phyloP scores from a whole-genome alignment of 1,284 basidiomycete species.

The Leccinum pachyderme region DNA sequence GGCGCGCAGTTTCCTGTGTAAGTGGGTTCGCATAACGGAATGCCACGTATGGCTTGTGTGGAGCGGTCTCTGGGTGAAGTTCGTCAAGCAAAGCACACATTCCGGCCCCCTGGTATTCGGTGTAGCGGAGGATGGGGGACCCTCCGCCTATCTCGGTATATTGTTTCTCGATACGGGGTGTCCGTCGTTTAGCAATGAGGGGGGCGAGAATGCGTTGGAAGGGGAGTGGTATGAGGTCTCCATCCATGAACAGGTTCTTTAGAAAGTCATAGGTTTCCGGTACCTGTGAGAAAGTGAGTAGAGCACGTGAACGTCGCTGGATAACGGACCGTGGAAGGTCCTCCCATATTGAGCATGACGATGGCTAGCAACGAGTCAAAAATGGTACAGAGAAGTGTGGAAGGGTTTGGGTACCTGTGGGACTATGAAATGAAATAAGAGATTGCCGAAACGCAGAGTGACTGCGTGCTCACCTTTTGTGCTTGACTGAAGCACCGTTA shows the following conservation, averaged over 20 bases:
- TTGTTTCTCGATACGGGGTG: slow-evolving; percentile 93
- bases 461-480: slow-evolving; percentile 21
- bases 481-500: slow-evolving; percentile 9
- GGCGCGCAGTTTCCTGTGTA: slow-evolving; percentile 78
- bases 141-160: slow-evolving; percentile 96
- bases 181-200: slow-evolving; percentile 86
- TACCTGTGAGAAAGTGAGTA: slow-evolving; percentile 47
- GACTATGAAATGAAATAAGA: slow-evolving; percentile 23
- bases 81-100: slow-evolving; percentile 95
- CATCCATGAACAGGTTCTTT: slow-evolving; percentile 90
- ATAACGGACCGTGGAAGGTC: slow-evolving; percentile 79
- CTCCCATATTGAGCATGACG: slow-evolving; percentile 99
- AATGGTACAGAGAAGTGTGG: background rate
- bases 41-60: slow-evolving; percentile 94
- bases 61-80: slow-evolving; percentile 87
- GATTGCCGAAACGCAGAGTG: background rate
- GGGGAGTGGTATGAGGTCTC: slow-evolving; percentile 95
- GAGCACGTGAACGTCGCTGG: background rate
- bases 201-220: slow-evolving; percentile 89
- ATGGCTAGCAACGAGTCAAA: slow-evolving; percentile 54
- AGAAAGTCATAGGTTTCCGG: slow-evolving; percentile 89
- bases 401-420: slow-evolving; percentile 25
- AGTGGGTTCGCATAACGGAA: slow-evolving; percentile 93
- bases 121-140: slow-evolving; percentile 95
- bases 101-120: slow-evolving; percentile 82